These are phyloP conservation scores for Nicotiana rustica DNA, from an alignment of 305 asterid genomes.

Conservation along the genomic window DNA sequence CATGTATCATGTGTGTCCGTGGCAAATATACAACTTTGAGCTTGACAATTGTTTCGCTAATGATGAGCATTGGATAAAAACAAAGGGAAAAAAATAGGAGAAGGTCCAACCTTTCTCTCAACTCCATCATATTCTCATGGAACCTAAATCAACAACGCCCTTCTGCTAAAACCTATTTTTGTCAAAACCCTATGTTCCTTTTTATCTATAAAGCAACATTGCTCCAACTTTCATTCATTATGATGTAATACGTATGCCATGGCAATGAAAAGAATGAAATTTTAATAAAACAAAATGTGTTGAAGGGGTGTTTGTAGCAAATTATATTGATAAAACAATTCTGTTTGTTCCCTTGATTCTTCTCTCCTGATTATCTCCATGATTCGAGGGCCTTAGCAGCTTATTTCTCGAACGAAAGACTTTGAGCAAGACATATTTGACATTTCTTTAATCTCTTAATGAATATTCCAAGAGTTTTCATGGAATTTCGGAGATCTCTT, in stretches of 20 bases:
- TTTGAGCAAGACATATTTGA: no score
- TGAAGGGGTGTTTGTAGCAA: not conserved
- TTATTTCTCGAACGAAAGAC: no score
- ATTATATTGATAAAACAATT: no score
- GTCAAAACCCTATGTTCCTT: not conserved
- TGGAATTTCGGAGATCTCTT: no score
- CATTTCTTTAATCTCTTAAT: no score
- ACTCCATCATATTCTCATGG: constrained; percentile 10
- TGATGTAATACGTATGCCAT: not conserved
- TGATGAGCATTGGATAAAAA: constrained; percentile 9
- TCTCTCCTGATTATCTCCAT: no score
- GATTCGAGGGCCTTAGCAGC: no score
- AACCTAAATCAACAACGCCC: not conserved
- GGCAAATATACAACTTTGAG: not conserved
- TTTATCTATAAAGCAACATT: not conserved
- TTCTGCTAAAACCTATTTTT: not conserved
- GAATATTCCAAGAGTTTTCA: no score
- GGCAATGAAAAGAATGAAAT: not conserved
- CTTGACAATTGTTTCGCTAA: not conserved
- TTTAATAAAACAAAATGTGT: not conserved
- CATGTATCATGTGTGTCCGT: not conserved
- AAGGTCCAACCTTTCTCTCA: constrained; percentile 30
- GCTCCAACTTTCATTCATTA: not conserved
- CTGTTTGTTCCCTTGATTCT: no score
- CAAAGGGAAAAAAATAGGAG: not conserved